Evolutionary conservation across 306 rosid species (phyloP).

Genomic region (Astragalus membranaceus): DNA sequence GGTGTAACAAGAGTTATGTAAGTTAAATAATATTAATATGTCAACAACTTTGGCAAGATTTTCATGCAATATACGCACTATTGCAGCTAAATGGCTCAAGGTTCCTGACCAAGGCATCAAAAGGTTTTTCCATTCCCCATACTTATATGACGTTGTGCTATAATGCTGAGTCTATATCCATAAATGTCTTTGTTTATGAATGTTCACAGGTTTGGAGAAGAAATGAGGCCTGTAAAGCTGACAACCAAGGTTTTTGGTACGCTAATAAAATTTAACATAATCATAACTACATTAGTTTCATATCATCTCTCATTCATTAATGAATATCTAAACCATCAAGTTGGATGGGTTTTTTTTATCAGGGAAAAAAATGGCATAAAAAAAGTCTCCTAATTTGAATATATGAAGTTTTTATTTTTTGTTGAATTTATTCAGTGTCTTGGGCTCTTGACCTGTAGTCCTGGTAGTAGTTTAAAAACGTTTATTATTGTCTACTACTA

Average conservation of each 20-base stretch:
- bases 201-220: constrained; percentile 90
- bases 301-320: constrained; percentile 2
- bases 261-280: constrained; percentile 13
- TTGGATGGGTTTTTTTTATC: background rate
- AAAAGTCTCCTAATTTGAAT: background rate
- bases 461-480: background rate
- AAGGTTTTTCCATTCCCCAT: constrained; percentile 43
- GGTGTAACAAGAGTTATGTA: constrained; percentile 9
- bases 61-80: constrained; percentile 19
- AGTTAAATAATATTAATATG: background rate
- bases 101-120: constrained; percentile 83
- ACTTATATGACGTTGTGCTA: background rate
- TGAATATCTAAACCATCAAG: constrained; percentile 1
- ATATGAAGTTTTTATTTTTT: background rate
- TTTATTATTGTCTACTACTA: constrained; percentile 8
- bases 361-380: background rate
- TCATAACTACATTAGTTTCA: background rate
- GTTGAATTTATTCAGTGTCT: too few species aligned
- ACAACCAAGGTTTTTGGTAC: constrained; percentile 93
- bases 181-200: constrained; percentile 14
- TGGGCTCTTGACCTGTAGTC: too few species aligned
- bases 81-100: constrained; percentile 86
- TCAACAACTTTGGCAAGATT: constrained; percentile 13
- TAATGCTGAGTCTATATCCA: constrained; percentile 18
- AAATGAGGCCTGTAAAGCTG: constrained; percentile 97